Conservation (phyloP, 2,329 filamentous ascomycete genomes). For the Diaporthe sp. region DNA sequence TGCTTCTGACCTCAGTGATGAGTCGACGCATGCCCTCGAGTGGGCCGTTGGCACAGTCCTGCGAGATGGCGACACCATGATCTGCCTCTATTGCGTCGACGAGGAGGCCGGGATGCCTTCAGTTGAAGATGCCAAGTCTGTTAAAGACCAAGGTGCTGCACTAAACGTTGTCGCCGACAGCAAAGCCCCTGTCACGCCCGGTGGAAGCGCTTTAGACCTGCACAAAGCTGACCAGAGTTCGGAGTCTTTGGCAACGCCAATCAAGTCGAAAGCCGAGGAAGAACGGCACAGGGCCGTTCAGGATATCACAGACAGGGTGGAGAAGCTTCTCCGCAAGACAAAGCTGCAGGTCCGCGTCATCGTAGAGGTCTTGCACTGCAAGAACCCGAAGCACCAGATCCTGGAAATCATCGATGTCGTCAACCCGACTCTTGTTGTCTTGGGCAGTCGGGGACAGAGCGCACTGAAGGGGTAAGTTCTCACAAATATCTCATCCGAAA, state of each 20-base stretch:
- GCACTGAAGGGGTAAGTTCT: constrained; percentile 87
- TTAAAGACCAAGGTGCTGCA: constrained; percentile 81
- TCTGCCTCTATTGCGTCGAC: constrained; percentile 93
- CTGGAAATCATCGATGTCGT: constrained; percentile 97
- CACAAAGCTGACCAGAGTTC: constrained; percentile 39
- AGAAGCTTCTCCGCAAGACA: constrained; percentile 91
- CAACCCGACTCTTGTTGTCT: constrained; percentile 90
- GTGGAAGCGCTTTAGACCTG: constrained; percentile 49
- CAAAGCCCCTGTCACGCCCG: constrained; percentile 50
- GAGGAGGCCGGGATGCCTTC: constrained; percentile 79
- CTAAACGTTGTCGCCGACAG: constrained; percentile 73
- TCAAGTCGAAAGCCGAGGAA: constrained; percentile 72
- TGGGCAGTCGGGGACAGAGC: constrained; percentile 91
- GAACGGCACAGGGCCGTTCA: constrained; percentile 87
- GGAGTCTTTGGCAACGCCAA: constrained; percentile 21
- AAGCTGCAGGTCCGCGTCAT: constrained; percentile 92
- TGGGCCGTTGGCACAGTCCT: constrained; percentile 98
- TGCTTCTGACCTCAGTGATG: constrained; percentile 94
- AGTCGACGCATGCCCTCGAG: constrained; percentile 94
- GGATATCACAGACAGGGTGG: constrained; percentile 85
- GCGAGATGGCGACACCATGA: constrained; percentile 91
- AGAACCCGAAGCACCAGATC: constrained; percentile 95
- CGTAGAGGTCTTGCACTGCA: constrained; percentile 97
- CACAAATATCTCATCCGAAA: constrained; percentile 5
- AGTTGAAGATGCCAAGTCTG: constrained; percentile 79